Base-by-base conservation (phyloP, 2,329 filamentous ascomycete species). In the Ophiostoma novo-ulmi region DNA sequence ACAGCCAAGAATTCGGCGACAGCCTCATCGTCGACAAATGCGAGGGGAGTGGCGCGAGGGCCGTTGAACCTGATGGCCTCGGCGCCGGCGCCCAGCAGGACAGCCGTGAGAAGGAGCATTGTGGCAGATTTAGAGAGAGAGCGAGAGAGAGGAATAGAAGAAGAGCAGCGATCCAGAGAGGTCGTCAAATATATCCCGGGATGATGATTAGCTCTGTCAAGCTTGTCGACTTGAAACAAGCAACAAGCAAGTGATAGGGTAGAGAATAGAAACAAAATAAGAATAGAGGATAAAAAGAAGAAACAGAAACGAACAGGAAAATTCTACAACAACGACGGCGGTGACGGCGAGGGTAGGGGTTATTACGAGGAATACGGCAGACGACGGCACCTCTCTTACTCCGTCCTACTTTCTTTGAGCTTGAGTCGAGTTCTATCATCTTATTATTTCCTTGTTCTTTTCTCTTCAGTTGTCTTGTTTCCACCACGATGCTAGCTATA, bases 41-140 rank as follows among this genome's bases (percentile, higher is more conserved):
- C 48, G 38, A 71, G 3, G 1, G 35, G 3, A 1, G 73, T 74
- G 31, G 58, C 67, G 3, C n/a, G 52, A 17, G 72, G 65, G 22
- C 26, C 20, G 35, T 58, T 17, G 65, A 65, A 68, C 63, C 48
- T 26, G n/a, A 71, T 13, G 22, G 63, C 73, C n/a, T 72, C 26
- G 67, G 64, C 69, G 14, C 66, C 70, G 39, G 69, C 64, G 67
- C 69, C 71, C 67, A 71, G 67, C 17, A 72, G 36, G 22, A 67
- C 69, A 39, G 69, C 71, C 65, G 65, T 58, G 36, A 48, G 55
- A 38, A 71, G 48, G 8, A 38, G 63, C 63, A 65, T 65, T 10
- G 11, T 38, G 35, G 17, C 11, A 3, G 55, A 35, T 3, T 10
- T 14, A 20, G 13, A 26, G 52, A 13, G 22, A 13, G 52, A 58